These are phyloP conservation scores for Obelidium mucronatum DNA, from an alignment of 192 early-diverging fungal genomes.

Conservation along the genomic window DNA sequence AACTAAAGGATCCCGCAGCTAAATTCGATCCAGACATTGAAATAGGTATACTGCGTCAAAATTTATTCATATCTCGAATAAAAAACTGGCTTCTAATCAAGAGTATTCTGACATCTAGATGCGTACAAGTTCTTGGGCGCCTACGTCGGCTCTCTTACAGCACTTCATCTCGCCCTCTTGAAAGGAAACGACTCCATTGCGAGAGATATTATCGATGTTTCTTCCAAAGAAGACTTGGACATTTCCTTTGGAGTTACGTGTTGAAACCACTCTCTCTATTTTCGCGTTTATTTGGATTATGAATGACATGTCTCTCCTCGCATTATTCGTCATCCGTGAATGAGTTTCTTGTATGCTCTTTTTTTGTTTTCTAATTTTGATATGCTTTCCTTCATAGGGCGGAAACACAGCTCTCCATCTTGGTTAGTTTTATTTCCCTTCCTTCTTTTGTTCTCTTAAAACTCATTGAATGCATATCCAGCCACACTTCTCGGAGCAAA, in stretches of 20 bases:
- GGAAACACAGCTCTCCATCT: slow-evolving; percentile 77
- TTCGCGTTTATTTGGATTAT: no score
- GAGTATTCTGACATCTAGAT: slow-evolving; percentile 43
- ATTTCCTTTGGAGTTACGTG: slow-evolving; percentile 62
- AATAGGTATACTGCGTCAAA: slow-evolving; percentile 17
- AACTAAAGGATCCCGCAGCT: slow-evolving; percentile 47
- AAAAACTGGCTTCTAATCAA: not conserved
- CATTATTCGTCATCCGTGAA: no score
- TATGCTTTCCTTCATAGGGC: slow-evolving; percentile 47
- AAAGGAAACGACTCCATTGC: slow-evolving; percentile 66
- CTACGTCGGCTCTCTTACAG: slow-evolving; percentile 67
- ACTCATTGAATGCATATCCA: slow-evolving; percentile 6
- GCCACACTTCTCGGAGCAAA: slow-evolving; percentile 67
- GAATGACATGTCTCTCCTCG: not conserved
- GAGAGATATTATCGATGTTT: slow-evolving; percentile 71
- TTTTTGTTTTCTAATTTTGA: not conserved
- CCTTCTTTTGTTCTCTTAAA: slow-evolving; percentile 14
- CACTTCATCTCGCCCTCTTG: slow-evolving; percentile 70
- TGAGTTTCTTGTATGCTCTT: no score
- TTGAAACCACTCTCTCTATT: not conserved
- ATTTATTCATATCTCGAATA: no score
- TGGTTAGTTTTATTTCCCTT: slow-evolving; percentile 37
- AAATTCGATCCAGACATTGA: slow-evolving; percentile 56
- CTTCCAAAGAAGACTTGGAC: slow-evolving; percentile 74
- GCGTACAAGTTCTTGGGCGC: slow-evolving; percentile 74